Percentiles rank a stretch among this genome's conserved stretches.
Evolutionary conservation across 177 flowering plant genomes (phyloP).

Genomic region (Vitis hybrid): DNA sequence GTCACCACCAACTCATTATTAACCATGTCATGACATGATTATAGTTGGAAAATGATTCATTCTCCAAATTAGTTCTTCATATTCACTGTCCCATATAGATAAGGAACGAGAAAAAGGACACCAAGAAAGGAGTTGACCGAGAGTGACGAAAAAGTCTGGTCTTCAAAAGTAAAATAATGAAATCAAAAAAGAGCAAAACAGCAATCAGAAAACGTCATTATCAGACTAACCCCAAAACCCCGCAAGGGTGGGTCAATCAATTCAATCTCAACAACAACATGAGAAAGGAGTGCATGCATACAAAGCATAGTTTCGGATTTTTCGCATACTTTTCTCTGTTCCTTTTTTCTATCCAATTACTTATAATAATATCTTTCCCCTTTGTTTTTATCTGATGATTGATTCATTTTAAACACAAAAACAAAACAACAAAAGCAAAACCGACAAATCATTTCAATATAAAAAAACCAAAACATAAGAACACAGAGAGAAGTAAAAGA

Average conservation of each 20-base stretch:
- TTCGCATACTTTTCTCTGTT: slow-evolving; percentile 1
- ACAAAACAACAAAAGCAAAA: slow-evolving; percentile 2
- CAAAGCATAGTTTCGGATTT: slow-evolving; percentile 15
- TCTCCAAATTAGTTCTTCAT: too few species aligned
- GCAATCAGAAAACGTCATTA: slow-evolving; percentile 24
- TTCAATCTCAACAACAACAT: slow-evolving; percentile 14
- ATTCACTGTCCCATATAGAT: too few species aligned
- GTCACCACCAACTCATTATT: too few species aligned
- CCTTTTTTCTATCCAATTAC: neutral
- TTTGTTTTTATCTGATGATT: slow-evolving; percentile 27
- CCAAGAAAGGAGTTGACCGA: slow-evolving; percentile 1
- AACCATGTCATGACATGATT: too few species aligned
- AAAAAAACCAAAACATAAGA: neutral
- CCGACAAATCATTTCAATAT: neutral
- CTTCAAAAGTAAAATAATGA: neutral
- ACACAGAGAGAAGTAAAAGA: neutral
- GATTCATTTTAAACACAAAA: slow-evolving; percentile 7
- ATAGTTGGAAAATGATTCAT: too few species aligned
- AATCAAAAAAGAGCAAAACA: neutral
- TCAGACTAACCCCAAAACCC: slow-evolving; percentile 28
- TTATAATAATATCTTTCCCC: neutral
- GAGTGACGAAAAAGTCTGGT: too few species aligned
- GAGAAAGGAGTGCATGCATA: slow-evolving; percentile 18
- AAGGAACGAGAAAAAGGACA: too few species aligned
- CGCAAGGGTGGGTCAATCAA: slow-evolving; percentile 32